Evolutionary conservation across 2,329 filamentous ascomycete genomes (phyloP).

Genomic region (Clonostachys chloroleuca): DNA sequence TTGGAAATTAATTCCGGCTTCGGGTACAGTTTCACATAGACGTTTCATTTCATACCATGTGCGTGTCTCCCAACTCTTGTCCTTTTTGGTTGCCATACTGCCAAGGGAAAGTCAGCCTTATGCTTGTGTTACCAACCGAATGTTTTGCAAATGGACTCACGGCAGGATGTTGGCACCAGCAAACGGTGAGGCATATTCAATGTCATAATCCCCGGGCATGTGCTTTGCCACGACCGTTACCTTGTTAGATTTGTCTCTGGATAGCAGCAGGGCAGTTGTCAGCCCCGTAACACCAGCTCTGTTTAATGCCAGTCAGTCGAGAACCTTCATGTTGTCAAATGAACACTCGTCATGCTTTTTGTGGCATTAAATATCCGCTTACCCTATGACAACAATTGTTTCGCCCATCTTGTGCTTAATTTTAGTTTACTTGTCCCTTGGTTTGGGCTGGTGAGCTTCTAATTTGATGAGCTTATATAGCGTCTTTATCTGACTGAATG

Average conservation of each 20-base stretch:
- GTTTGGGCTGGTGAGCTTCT: too few relatives aligned
- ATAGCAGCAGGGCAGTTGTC: conserved; percentile 30
- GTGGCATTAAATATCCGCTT: neutral
- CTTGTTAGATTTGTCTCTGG: conserved; percentile 21
- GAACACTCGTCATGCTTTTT: neutral
- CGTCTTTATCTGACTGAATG: too few relatives aligned
- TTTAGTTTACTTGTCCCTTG: too few relatives aligned
- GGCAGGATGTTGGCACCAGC: conserved; percentile 72
- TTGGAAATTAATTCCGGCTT: conserved; percentile 72
- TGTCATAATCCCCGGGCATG: conserved; percentile 82
- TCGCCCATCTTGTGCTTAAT: neutral
- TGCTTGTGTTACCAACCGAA: conserved; percentile 4
- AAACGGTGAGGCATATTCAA: conserved; percentile 80
- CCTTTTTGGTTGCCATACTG: conserved; percentile 24
- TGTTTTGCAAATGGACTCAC: conserved; percentile 28
- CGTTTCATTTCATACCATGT: conserved; percentile 55
- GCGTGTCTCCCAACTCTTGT: conserved; percentile 46
- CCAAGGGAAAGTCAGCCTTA: neutral
- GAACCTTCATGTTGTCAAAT: neutral
- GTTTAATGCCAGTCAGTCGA: neutral
- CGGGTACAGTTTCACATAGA: conserved; percentile 56
- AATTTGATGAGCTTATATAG: too few relatives aligned
- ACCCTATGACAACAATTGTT: conserved; percentile 2
- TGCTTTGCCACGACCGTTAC: conserved; percentile 57
- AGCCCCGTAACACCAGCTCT: conserved; percentile 32